These are phyloP conservation scores for Apiospora kogelbergensis DNA, from an alignment of 2,329 filamentous ascomycete species.

Conservation along the genomic window DNA sequence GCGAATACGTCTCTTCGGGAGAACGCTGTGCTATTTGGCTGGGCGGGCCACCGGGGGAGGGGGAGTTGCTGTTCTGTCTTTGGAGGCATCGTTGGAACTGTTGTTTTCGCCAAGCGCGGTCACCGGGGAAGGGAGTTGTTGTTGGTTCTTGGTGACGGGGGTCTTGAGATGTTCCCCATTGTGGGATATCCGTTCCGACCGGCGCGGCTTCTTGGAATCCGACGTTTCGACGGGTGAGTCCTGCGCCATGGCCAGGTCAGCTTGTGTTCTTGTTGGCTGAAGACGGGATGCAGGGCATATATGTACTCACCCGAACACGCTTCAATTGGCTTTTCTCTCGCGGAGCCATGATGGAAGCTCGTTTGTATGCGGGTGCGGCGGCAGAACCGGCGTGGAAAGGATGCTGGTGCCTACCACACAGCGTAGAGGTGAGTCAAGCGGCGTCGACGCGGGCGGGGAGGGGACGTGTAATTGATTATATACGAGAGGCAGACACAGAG, in stretches of 20 bases:
- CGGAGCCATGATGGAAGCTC: slow-evolving; percentile 51
- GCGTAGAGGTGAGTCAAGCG: background rate
- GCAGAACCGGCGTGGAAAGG: background rate
- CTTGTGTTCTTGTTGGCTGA: slow-evolving; percentile 3
- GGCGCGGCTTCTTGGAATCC: slow-evolving; percentile 78
- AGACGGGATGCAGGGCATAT: slow-evolving; percentile 16
- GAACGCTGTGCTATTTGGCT: slow-evolving; percentile 55
- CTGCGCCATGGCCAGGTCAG: slow-evolving; percentile 43
- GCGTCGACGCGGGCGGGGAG: no score
- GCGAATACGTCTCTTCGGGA: slow-evolving; percentile 45
- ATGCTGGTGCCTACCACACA: slow-evolving; percentile 6
- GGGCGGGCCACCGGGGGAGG: slow-evolving; percentile 58
- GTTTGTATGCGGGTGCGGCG: background rate
- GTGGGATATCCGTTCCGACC: slow-evolving; percentile 70
- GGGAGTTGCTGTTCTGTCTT: slow-evolving; percentile 72
- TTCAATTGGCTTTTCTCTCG: slow-evolving; percentile 84
- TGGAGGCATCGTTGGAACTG: slow-evolving; percentile 59
- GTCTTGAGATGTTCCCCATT: slow-evolving; percentile 49
- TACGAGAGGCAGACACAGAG: background rate
- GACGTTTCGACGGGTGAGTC: slow-evolving; percentile 60
- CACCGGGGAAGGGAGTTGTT: slow-evolving; percentile 78
- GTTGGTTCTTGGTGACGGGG: slow-evolving; percentile 56
- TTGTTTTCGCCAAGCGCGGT: slow-evolving; percentile 61
- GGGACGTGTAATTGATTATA: background rate
- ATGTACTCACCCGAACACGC: slow-evolving; percentile 66